phyloP scores from a whole-genome alignment of 2,329 filamentous ascomycete species.

The Phymatotrichopsis omnivora region DNA sequence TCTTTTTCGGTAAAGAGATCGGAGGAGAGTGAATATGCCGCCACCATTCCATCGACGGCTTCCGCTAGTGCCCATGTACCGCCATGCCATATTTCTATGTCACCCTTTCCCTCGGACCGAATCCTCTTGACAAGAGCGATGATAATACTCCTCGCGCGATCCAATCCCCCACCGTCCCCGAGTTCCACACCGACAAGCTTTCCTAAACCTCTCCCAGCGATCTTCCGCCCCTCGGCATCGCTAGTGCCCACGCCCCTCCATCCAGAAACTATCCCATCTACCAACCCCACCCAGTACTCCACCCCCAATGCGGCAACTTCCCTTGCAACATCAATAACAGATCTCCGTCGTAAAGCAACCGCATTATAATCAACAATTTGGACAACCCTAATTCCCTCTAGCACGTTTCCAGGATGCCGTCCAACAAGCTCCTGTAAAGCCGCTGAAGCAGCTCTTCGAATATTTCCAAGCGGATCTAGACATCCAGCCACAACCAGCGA shows the following conservation, averaged over 20 bases:
- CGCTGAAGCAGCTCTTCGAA: constrained; percentile 81
- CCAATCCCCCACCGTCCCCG: constrained; percentile 11
- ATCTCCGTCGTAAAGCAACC: constrained; percentile 75
- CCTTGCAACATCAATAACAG: constrained; percentile 65
- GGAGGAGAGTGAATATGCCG: background rate
- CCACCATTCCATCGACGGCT: constrained; percentile 20
- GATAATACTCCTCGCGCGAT: constrained; percentile 6
- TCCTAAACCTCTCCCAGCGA: constrained; percentile 61
- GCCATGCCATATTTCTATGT: constrained; percentile 31
- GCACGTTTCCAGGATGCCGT: constrained; percentile 75
- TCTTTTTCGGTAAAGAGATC: constrained; percentile 3
- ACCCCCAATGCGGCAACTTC: constrained; percentile 55
- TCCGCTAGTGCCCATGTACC: constrained; percentile 29
- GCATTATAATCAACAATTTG: constrained; percentile 89
- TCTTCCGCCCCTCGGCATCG: constrained; percentile 62
- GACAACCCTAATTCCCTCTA: constrained; percentile 72
- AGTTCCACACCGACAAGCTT: constrained; percentile 41
- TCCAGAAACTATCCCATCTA: constrained; percentile 55
- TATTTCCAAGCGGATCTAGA: constrained; percentile 84
- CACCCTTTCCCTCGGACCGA: constrained; percentile 24
- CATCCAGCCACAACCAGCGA: constrained; percentile 74
- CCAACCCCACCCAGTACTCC: constrained; percentile 60
- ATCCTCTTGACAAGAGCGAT: constrained; percentile 26
- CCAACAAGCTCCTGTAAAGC: constrained; percentile 90
- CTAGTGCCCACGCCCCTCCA: constrained; percentile 84